Evolutionary conservation across 805 yeast species (phyloP).

Genomic region (Wickerhamomyces subpelliculosus): DNA sequence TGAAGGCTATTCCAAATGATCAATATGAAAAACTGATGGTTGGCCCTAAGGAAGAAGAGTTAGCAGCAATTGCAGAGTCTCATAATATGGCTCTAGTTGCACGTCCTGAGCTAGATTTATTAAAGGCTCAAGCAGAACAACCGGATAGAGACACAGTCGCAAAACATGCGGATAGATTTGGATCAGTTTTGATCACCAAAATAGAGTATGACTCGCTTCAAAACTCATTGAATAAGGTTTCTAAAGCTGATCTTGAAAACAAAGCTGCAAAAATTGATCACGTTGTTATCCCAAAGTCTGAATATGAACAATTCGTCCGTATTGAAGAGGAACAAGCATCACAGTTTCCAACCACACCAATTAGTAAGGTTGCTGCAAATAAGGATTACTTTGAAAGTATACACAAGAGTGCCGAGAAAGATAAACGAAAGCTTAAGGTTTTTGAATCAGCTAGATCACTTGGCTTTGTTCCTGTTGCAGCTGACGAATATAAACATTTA

Average conservation of each 20-base stretch:
- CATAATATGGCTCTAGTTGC: slow-evolving; percentile 19
- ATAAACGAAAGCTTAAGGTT: slow-evolving; percentile 19
- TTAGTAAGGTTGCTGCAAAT: slow-evolving; percentile 25
- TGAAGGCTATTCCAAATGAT: slow-evolving; percentile 17
- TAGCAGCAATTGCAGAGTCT: slow-evolving; percentile 19
- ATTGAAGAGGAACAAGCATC: not conserved
- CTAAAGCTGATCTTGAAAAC: slow-evolving; percentile 23
- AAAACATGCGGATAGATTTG: slow-evolving; percentile 12
- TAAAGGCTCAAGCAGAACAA: slow-evolving; percentile 16
- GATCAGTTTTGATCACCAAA: slow-evolving; percentile 15
- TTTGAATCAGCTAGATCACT: slow-evolving; percentile 26
- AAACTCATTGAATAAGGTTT: slow-evolving; percentile 12
- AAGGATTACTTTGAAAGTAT: slow-evolving; percentile 29
- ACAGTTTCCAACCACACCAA: slow-evolving; percentile 10
- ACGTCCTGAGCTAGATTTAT: slow-evolving; percentile 19
- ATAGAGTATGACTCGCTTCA: slow-evolving; percentile 20
- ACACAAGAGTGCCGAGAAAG: slow-evolving; percentile 21
- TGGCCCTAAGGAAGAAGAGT: slow-evolving; percentile 11
- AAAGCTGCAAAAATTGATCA: slow-evolving; percentile 24
- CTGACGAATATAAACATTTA: slow-evolving; percentile 26
- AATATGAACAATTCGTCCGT: not conserved
- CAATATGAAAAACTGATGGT: slow-evolving; percentile 18
- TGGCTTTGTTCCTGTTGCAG: slow-evolving; percentile 27
- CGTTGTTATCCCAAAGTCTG: slow-evolving; percentile 1
- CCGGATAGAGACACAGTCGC: slow-evolving; percentile 16